Evolutionary conservation across 805 yeast species (phyloP).

Genomic region (Schwanniomyces sp.): DNA sequence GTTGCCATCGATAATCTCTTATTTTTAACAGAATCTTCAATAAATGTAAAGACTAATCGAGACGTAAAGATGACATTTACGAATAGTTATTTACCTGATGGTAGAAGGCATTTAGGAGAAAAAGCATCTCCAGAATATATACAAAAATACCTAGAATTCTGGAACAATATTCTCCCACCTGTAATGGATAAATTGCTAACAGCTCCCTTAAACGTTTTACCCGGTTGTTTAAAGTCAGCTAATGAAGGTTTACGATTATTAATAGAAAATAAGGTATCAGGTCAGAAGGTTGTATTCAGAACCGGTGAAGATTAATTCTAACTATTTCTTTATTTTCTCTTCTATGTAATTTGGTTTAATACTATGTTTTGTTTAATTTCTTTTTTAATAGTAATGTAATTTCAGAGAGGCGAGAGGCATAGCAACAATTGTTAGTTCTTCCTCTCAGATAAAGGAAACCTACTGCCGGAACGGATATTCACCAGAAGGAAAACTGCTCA

Average conservation of each 20-base stretch:
- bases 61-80: conserved; percentile 11
- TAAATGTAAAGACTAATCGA: conserved; percentile 9
- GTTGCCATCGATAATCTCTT: conserved; percentile 12
- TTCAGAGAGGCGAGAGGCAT: no score
- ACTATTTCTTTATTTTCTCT: no score
- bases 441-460: no score
- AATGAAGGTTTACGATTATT: conserved; percentile 39
- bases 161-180: conserved; percentile 20
- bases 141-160: conserved; percentile 16
- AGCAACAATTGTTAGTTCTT: no score
- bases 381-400: no score
- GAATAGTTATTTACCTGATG: conserved; percentile 13
- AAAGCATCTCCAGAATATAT: conserved; percentile 9
- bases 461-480: no score
- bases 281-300: conserved; percentile 44
- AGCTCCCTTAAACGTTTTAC: conserved; percentile 21
- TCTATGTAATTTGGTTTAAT: no score
- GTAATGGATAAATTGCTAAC: conserved; percentile 14
- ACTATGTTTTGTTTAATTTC: no score
- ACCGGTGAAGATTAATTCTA: no score
- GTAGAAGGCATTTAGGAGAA: conserved; percentile 8
- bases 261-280: conserved; percentile 39
- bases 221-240: conserved; percentile 22
- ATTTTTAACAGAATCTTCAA: conserved; percentile 9
- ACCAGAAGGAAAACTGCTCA: no score